These are phyloP conservation scores for Blastocystis sp. DNA, from an alignment of 352 stramenopile genomes.

Conservation along the genomic window DNA sequence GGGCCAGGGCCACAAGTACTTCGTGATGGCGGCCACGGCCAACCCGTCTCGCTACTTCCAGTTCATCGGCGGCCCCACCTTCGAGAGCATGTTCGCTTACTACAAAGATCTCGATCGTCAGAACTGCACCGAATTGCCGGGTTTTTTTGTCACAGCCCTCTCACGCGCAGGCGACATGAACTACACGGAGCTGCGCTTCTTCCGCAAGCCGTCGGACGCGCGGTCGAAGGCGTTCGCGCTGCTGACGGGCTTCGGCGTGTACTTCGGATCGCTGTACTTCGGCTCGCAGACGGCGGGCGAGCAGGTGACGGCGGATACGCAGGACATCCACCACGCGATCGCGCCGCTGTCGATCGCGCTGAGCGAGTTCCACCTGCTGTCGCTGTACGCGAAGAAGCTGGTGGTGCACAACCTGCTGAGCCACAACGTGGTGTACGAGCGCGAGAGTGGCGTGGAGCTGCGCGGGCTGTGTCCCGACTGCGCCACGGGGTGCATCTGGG, in stretches of 20 bases:
- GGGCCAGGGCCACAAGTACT: constrained; percentile 19
- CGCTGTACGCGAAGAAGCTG: constrained; percentile 77
- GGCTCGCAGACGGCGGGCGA: constrained; percentile 29
- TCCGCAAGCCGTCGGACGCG: constrained; percentile 78
- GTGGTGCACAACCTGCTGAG: constrained; percentile 84
- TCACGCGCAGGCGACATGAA: constrained; percentile 75
- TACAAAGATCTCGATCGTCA: constrained; percentile 81
- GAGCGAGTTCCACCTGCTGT: constrained; percentile 86
- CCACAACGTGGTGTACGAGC: constrained; percentile 81
- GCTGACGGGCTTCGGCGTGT: constrained; percentile 83
- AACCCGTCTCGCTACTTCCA: constrained; percentile 84
- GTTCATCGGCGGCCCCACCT: constrained; percentile 80
- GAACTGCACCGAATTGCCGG: constrained; percentile 84
- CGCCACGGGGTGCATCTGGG: constrained; percentile 32
- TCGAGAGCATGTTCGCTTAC: constrained; percentile 81
- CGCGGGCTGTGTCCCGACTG: constrained; percentile 64
- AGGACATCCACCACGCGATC: constrained; percentile 75
- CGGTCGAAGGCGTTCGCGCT: constrained; percentile 84
- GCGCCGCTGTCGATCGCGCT: constrained; percentile 81
- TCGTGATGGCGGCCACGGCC: constrained; percentile 74
- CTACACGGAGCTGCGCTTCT: constrained; percentile 80
- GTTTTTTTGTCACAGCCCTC: constrained; percentile 35
- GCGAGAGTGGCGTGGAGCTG: constrained; percentile 77
- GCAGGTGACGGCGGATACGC: constrained; percentile 73
- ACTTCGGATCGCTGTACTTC: constrained; percentile 83